Base-by-base conservation (phyloP, 805 yeast species). In the Clavispora phyllophila region DNA sequence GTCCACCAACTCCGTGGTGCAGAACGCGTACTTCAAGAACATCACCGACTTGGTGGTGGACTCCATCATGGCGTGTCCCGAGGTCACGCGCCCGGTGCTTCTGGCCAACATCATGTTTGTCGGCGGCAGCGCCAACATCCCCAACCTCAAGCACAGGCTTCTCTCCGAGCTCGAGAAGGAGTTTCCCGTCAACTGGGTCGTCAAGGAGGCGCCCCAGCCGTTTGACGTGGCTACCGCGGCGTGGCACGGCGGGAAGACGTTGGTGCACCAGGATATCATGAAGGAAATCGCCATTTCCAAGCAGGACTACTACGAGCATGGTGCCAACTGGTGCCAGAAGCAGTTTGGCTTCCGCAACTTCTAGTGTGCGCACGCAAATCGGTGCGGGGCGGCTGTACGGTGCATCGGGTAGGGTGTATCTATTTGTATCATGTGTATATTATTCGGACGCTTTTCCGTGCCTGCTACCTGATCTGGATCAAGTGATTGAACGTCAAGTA, bases 241-340 rank as follows among this genome's bases (percentile, higher is more conserved):
- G 9, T 70, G 74, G 74, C 52, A 50, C 29, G 74, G 74, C 2
- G 74, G 72, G 1, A 47, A 49, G 12, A 53, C 46, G 14, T 52
- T 70, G 34, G 49, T 62, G 6, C 42, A 72, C 3, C 64, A 68
- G 15, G 76, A 68, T 24, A 70, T 76, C 8, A 66, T 74, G 43
- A 61, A 64, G 14, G 70, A 76, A 29, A 75, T 82, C 14, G 71
- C 80, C 42, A 80, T 93, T 6, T 75, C 95, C 0, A 78, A 82
- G 46, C 78, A 80, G 43, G 98, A 93, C 39, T 93, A 89, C 55
- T 73, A 78, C 49, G 99, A 93, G 61, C 83, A 87, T 56, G 99
- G 99, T 0, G 72, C 79, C 34, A 69, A 73, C 43, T 66, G 78
- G 68, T 73, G 80, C 45, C 72, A 75, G 40, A 71, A 72, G 42